Evolutionary conservation across 306 rosid species (phyloP).

Genomic region (Pyrus bretschneideri): DNA sequence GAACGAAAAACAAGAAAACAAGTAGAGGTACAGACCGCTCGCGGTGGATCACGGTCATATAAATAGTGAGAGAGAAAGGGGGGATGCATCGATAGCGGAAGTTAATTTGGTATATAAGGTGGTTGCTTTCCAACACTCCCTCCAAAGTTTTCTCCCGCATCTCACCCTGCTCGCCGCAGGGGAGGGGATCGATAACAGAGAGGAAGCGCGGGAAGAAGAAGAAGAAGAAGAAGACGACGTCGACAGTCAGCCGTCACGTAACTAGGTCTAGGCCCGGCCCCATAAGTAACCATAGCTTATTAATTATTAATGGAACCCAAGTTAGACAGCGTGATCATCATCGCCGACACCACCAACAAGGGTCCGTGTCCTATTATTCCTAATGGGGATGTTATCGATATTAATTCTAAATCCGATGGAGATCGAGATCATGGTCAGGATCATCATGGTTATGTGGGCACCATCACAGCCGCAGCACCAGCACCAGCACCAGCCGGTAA

Average conservation of each 20-base stretch:
- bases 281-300: neutral
- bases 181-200: neutral
- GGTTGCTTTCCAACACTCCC: neutral
- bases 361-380: neutral
- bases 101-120: neutral
- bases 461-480: neutral
- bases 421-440: neutral
- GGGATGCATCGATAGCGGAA: neutral
- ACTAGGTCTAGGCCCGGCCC: neutral
- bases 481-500: neutral
- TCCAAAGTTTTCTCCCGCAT: conserved; percentile 2
- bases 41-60: neutral
- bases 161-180: conserved; percentile 34
- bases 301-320: conserved; percentile 21
- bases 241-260: neutral
- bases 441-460: neutral
- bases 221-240: no score
- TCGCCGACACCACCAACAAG: neutral
- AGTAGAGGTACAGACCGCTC: neutral
- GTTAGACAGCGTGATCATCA: neutral
- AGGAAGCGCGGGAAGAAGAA: neutral
- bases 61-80: neutral
- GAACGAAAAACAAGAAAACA: no score
- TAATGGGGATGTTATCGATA: neutral
- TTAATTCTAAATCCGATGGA: neutral